Conservation (phyloP, 192 early-diverging fungal genomes). For the Linnemannia exigua region DNA sequence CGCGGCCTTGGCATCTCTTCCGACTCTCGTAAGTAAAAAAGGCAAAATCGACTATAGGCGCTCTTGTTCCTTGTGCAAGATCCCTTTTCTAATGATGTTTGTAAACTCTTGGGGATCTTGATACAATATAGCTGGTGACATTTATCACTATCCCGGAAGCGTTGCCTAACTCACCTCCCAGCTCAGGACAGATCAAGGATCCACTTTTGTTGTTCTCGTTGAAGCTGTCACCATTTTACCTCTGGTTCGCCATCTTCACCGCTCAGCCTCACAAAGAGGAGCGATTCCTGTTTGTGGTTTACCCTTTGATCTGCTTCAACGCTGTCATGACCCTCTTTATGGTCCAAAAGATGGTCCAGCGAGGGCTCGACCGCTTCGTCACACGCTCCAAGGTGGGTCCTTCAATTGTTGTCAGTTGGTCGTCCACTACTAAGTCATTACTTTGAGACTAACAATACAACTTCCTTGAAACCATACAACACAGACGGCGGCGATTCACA, state of each 20-base stretch:
- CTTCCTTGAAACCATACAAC: slow-evolving; percentile 6
- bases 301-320: slow-evolving; percentile 88
- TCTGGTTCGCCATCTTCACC: slow-evolving; percentile 85
- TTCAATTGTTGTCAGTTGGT: not conserved
- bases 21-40: slow-evolving; percentile 68
- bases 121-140: slow-evolving; percentile 55
- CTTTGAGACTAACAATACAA: slow-evolving; percentile 11
- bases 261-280: slow-evolving; percentile 98
- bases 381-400: slow-evolving; percentile 50
- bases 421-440: no score
- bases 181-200: slow-evolving; percentile 34
- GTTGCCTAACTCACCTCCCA: slow-evolving; percentile 47
- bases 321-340: slow-evolving; percentile 77
- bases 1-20: slow-evolving; percentile 75
- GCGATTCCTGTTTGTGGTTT: slow-evolving; percentile 92
- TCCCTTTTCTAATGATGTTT: not conserved
- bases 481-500: slow-evolving; percentile 50
- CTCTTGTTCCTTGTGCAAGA: not conserved
- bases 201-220: slow-evolving; percentile 64
- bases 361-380: slow-evolving; percentile 55
- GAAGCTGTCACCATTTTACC: slow-evolving; percentile 78
- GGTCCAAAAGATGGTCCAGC: slow-evolving; percentile 56
- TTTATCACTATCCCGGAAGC: slow-evolving; percentile 59
- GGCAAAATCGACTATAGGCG: no score
- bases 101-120: not conserved